Percentiles rank a stretch among this genome's conserved stretches.
phyloP scores from a whole-genome alignment of 192 early-diverging fungal species.

The Entomortierella parvispora region DNA sequence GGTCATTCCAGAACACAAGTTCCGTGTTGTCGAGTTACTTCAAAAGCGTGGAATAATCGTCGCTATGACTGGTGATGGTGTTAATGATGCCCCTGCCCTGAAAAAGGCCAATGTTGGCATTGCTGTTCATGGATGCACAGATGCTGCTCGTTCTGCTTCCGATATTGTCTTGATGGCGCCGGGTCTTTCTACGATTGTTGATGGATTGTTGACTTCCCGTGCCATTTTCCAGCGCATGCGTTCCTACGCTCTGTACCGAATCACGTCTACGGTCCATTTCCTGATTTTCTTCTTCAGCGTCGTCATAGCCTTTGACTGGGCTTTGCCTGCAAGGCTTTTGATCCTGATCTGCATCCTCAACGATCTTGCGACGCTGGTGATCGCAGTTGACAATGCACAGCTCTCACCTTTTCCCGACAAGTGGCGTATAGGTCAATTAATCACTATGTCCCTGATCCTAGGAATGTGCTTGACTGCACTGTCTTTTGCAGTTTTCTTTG shows the following conservation, averaged over 20 bases:
- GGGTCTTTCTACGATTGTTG: slow-evolving; percentile 93
- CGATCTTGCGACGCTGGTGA: too few relatives aligned
- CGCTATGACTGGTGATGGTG: slow-evolving; percentile 98
- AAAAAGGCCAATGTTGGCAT: too few relatives aligned
- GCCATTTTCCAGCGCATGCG: too few relatives aligned
- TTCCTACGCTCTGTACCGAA: slow-evolving; percentile 93
- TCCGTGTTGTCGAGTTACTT: slow-evolving; percentile 92
- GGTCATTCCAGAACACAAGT: slow-evolving; percentile 99
- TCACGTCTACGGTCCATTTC: slow-evolving; percentile 96
- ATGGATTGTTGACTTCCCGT: slow-evolving; percentile 91
- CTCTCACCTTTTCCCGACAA: slow-evolving; percentile 95
- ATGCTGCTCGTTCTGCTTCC: slow-evolving; percentile 94
- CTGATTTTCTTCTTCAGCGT: slow-evolving; percentile 96
- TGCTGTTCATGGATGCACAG: slow-evolving; percentile 95
- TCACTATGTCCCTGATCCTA: slow-evolving; percentile 83
- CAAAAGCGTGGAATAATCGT: slow-evolving; percentile 87
- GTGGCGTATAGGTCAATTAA: too few relatives aligned
- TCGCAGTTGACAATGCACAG: slow-evolving; percentile 93
- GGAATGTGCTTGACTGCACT: slow-evolving; percentile 78
- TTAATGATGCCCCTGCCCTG: too few relatives aligned
- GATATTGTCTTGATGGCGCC: slow-evolving; percentile 94
- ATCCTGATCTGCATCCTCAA: too few relatives aligned
- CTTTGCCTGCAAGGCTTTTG: too few relatives aligned
- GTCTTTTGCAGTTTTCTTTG: slow-evolving; percentile 88
- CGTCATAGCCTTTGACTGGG: slow-evolving; percentile 84